These are phyloP conservation scores for Blastobotrys raffinosifermentans DNA, from an alignment of 1,139 yeast genomes.

Conservation along the genomic window DNA sequence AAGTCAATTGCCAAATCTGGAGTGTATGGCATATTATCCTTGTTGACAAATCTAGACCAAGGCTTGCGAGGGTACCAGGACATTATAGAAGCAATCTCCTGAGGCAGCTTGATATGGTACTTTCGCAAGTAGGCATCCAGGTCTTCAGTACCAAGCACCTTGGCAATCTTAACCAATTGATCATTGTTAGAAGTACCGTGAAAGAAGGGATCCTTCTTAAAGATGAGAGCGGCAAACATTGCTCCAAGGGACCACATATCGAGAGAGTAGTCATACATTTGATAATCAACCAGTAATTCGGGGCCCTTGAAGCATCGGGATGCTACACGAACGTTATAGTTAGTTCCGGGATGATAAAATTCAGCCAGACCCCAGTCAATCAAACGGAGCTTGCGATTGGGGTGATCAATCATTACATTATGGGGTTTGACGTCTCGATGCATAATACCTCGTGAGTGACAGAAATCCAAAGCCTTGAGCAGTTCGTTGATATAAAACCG, in stretches of 20 bases:
- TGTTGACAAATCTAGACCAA: conserved; percentile 79
- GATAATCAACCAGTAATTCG: conserved; percentile 86
- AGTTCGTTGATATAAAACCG: conserved; percentile 86
- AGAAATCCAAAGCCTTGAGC: conserved; percentile 82
- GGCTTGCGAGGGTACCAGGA: conserved; percentile 69
- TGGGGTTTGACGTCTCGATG: conserved; percentile 99
- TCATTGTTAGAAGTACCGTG: conserved; percentile 95
- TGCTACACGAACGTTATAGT: conserved; percentile 95
- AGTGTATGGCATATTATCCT: conserved; percentile 64
- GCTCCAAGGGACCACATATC: conserved; percentile 98
- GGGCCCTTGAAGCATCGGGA: conserved; percentile 98
- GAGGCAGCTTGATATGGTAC: conserved; percentile 73
- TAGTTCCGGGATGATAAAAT: conserved; percentile 91
- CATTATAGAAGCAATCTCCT: conserved; percentile 54
- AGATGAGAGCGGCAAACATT: conserved; percentile 94
- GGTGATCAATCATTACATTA: conserved; percentile 96
- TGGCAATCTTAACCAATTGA: conserved; percentile 89
- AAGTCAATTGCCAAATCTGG: conserved; percentile 72
- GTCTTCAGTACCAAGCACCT: conserved; percentile 88
- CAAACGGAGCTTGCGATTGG: conserved; percentile 59
- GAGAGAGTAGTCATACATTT: conserved; percentile 88
- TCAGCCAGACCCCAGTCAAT: conserved; percentile 99
- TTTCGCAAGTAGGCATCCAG: conserved; percentile 66
- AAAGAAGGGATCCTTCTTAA: conserved; percentile 94
- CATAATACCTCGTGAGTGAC: conserved; percentile 97